phyloP scores from a whole-genome alignment of 1,284 basidiomycete genomes.

The Tremellales sp. region DNA sequence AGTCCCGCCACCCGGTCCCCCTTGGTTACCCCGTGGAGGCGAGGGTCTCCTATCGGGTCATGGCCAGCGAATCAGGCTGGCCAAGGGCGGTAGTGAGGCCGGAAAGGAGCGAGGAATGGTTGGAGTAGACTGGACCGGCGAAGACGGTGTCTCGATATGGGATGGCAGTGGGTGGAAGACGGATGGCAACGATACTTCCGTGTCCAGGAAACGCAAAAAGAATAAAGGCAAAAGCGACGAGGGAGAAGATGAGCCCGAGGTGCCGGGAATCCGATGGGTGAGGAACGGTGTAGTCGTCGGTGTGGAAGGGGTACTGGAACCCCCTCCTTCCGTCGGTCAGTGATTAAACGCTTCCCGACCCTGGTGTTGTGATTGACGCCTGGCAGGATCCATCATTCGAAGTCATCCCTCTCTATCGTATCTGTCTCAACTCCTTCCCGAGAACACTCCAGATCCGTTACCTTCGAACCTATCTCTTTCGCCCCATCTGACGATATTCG shows the following conservation, averaged over 20 bases:
- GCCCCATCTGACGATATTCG: conserved; percentile 79
- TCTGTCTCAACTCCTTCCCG: conserved; percentile 53
- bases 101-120: conserved; percentile 56
- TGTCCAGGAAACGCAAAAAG: conserved; percentile 1
- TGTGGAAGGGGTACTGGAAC: conserved; percentile 68
- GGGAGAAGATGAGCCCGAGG: conserved; percentile 17
- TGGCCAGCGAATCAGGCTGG: conserved; percentile 73
- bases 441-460: conserved; percentile 65
- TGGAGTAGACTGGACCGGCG: conserved; percentile 68
- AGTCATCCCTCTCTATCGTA: conserved; percentile 63
- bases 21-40: conserved; percentile 73
- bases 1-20: conserved; percentile 68
- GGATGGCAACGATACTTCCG: conserved; percentile 15
- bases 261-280: conserved; percentile 51
- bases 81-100: conserved; percentile 45
- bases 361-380: not conserved
- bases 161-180: conserved; percentile 38
- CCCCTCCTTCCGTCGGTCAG: conserved; percentile 72
- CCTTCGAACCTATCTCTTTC: conserved; percentile 50
- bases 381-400: conserved; percentile 58
- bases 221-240: conserved; percentile 5
- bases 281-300: conserved; percentile 75
- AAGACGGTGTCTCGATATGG: conserved; percentile 55
- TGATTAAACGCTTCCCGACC: conserved; percentile 4
- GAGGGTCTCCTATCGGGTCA: conserved; percentile 71